A percentile compares a stretch with the other conserved stretches of the same genome.
phyloP scores from a whole-genome alignment of 306 rosid genomes.

The Malus orientalis region DNA sequence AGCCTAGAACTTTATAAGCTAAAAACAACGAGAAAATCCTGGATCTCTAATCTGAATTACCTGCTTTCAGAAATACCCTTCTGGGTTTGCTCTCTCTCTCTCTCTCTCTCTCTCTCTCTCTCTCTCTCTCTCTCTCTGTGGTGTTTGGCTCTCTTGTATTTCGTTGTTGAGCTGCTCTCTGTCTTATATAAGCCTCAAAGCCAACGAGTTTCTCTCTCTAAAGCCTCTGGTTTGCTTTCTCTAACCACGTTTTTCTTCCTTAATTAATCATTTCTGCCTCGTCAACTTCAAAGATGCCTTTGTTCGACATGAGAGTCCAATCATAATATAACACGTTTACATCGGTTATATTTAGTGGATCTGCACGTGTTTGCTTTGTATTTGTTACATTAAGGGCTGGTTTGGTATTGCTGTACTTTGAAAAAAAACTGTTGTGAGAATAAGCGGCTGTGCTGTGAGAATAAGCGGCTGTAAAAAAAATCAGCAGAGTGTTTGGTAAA shows the following conservation, averaged over 20 bases:
- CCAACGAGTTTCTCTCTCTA: background rate
- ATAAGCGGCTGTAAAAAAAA: too few species aligned
- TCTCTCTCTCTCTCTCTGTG: background rate
- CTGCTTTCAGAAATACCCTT: slow-evolving; percentile 23
- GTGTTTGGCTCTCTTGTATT: slow-evolving; percentile 7
- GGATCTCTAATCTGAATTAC: slow-evolving; percentile 27
- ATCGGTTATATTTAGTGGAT: background rate
- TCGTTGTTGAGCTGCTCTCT: background rate
- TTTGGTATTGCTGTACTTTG: too few species aligned
- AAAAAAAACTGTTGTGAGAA: too few species aligned
- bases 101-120: background rate
- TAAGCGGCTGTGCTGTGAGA: too few species aligned
- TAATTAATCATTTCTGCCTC: slow-evolving; percentile 13
- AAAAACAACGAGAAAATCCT: slow-evolving; percentile 5
- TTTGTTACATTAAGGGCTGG: background rate
- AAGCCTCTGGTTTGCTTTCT: background rate
- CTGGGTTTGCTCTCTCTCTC: background rate
- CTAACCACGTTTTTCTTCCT: slow-evolving; percentile 7
- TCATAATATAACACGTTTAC: background rate
- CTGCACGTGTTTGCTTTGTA: slow-evolving; percentile 5
- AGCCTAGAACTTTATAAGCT: background rate
- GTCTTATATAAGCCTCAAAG: slow-evolving; percentile 28
- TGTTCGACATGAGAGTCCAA: slow-evolving; percentile 13
- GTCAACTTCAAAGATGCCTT: slow-evolving; percentile 28
- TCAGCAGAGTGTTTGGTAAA: too few species aligned